These are phyloP conservation scores for Starmerella sp. DNA, from an alignment of 805 yeast species.

Conservation along the genomic window DNA sequence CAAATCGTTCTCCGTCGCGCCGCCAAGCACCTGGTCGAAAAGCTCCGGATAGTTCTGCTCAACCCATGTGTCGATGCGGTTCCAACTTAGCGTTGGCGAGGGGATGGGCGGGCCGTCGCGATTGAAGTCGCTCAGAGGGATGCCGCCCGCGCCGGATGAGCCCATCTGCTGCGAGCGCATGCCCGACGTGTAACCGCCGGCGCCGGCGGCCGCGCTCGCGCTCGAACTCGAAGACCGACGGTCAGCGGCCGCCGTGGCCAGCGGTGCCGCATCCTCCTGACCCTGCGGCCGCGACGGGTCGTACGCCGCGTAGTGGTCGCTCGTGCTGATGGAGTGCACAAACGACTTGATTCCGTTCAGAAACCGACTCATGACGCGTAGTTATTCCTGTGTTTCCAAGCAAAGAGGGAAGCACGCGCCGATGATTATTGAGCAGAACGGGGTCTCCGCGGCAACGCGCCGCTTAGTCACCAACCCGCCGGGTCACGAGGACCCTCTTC, in stretches of 20 bases:
- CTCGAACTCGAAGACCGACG: constrained; percentile 12
- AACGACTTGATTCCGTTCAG: constrained; percentile 27
- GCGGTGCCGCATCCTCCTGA: constrained; percentile 20
- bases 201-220: constrained; percentile 3
- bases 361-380: constrained; percentile 24
- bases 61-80: constrained; percentile 78
- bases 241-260: constrained; percentile 12
- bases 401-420: neutral
- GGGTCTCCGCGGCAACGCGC: neutral
- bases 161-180: constrained; percentile 27
- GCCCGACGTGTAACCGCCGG: constrained; percentile 29
- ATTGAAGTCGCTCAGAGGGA: constrained; percentile 40
- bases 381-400: neutral
- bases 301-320: constrained; percentile 32
- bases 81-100: constrained; percentile 76
- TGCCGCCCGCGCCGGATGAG: constrained; percentile 26
- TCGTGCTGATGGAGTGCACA: constrained; percentile 31
- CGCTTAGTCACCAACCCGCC: neutral
- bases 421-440: neutral
- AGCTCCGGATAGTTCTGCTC: constrained; percentile 69
- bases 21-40: constrained; percentile 60
- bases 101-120: constrained; percentile 34
- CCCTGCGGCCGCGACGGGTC: constrained; percentile 22
- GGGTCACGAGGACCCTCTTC: no score
- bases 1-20: constrained; percentile 72